Percentiles rank a stretch among this genome's conserved stretches.
These are phyloP conservation scores for Pythium sp. DNA, from an alignment of 352 stramenopile species.

Conservation along the genomic window DNA sequence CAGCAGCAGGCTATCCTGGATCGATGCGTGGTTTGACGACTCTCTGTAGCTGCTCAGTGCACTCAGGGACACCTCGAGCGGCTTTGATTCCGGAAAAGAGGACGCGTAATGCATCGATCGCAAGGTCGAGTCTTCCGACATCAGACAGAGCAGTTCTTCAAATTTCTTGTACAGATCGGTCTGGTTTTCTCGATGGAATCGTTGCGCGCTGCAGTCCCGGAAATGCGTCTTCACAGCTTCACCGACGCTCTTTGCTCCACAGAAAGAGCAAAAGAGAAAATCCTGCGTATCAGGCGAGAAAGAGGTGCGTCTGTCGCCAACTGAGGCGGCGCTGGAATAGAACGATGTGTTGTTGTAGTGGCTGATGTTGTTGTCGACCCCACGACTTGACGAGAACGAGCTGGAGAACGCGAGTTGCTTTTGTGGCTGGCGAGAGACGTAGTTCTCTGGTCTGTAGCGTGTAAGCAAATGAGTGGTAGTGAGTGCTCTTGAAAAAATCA, in stretches of 20 bases:
- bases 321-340: constrained; percentile 9
- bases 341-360: constrained; percentile 15
- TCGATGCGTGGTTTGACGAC: constrained; percentile 15
- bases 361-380: constrained; percentile 28
- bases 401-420: constrained; percentile 8
- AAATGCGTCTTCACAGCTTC: constrained; percentile 47
- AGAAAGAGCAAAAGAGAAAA: constrained; percentile 78
- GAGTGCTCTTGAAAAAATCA: not conserved
- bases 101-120: constrained; percentile 72
- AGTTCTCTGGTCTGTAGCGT: constrained; percentile 16
- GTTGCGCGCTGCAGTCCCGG: constrained; percentile 38
- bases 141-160: constrained; percentile 52
- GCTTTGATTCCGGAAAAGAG: constrained; percentile 52
- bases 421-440: constrained; percentile 8
- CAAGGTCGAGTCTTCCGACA: constrained; percentile 65
- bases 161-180: constrained; percentile 64
- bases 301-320: not conserved
- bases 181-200: constrained; percentile 51
- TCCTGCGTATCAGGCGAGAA: constrained; percentile 24
- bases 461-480: not conserved
- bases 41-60: constrained; percentile 12
- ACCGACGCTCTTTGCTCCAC: constrained; percentile 40
- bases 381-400: constrained; percentile 12
- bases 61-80: constrained; percentile 23
- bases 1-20: constrained; percentile 47